Base-by-base conservation (phyloP, 2,329 filamentous ascomycete species). In the Calonectria hongkongensis region DNA sequence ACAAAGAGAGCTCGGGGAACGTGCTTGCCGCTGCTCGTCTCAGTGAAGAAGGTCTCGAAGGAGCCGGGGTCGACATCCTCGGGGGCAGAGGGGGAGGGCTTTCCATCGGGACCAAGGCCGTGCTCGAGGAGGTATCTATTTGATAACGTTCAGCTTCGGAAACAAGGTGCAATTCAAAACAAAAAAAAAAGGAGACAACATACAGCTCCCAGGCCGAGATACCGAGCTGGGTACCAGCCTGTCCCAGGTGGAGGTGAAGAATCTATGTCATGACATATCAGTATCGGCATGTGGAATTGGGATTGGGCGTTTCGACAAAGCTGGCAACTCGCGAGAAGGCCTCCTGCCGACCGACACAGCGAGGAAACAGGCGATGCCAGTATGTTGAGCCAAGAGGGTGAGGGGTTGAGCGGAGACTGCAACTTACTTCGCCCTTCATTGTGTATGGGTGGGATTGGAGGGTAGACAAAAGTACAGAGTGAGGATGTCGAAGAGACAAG, bases 121-220 rank as follows among this genome's bases (percentile, higher is more conserved):
- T 94, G 92, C 88, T 94, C 92, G 75, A 94, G 90, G 76, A 93
- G 91, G 84, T 94, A 94, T 81, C 92, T 94, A 82, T 76, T 54
- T 9, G 62, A 66, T 68, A 71, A 71, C 68, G 68, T 80, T 82
- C 70, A 83, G 80, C 71, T 65, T 69, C 33, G 45, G 48, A 25
- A 41, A 21, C 39, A 66, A 66, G 54, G 48, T 41, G 21, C 30
- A 45, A 27, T 27, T 28, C 41, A 68, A 68, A 76, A 75, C 79
- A 65, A 80, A 80, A 81, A 78, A 68, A 68, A 76, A 75, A 79
- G 66, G 80, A 80, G 82, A 78, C 69, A 75, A 87, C 92, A 83
- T 90, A 94, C 92, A 94, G 91, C 86, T 94, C 92, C 92, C 92
- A 94, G 80, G 92, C 92, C 83, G 91, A 92, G 88, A 93, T 93